These are phyloP conservation scores for Yamadazyma triangularis DNA, from an alignment of 1,139 yeast genomes.

Conservation along the genomic window DNA sequence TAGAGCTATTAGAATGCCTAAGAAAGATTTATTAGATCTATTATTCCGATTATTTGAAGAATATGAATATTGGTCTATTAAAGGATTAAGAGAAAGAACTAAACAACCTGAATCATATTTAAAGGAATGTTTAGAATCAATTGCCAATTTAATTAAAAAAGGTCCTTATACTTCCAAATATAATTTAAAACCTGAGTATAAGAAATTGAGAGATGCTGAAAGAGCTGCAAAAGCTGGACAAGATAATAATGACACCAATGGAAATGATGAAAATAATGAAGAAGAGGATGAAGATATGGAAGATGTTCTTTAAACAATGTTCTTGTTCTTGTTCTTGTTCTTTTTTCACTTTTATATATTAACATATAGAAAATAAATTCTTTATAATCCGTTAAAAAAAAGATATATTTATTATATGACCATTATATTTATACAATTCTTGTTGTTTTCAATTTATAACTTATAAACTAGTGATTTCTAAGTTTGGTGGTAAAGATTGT, in stretches of 20 bases:
- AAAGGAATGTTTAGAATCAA: constrained; percentile 85
- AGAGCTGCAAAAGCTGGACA: constrained; percentile 60
- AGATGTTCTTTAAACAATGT: constrained; percentile 27
- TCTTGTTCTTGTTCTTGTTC: too few species aligned
- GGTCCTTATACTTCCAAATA: constrained; percentile 96
- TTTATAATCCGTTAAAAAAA: constrained; percentile 10
- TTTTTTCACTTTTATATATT: constrained; percentile 1
- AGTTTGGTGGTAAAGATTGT: constrained; percentile 96
- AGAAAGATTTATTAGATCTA: constrained; percentile 84
- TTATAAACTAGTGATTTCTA: constrained; percentile 71
- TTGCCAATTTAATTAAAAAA: constrained; percentile 84
- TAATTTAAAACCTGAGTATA: constrained; percentile 85
- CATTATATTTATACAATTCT: constrained; percentile 11
- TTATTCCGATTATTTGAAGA: constrained; percentile 88
- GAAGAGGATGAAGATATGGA: constrained; percentile 42
- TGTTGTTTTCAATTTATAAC: constrained; percentile 8
- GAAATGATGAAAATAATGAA: constrained; percentile 46
- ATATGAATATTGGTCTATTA: constrained; percentile 94
- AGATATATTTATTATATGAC: too few species aligned
- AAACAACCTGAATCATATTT: constrained; percentile 93
- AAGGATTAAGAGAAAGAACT: constrained; percentile 89
- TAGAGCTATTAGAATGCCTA: constrained; percentile 91
- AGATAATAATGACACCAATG: constrained; percentile 32
- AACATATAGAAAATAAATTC: constrained; percentile 1
- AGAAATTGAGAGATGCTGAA: constrained; percentile 73